Evolutionary conservation across 192 early-diverging fungal genomes (phyloP).

Genomic region (Coemansia sp.): DNA sequence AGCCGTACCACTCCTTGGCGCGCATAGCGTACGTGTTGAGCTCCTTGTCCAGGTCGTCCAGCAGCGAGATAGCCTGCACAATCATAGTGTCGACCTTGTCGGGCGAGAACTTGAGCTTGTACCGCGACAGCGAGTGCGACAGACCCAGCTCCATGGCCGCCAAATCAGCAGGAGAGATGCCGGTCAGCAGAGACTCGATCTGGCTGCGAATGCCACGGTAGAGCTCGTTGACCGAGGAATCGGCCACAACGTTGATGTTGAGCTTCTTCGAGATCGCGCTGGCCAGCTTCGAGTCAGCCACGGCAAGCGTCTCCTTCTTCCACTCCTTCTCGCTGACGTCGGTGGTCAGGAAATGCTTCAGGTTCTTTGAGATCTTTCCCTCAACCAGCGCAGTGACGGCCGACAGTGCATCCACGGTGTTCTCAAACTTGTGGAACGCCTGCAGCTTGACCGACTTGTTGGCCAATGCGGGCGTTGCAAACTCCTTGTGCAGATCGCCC

Average conservation of each 20-base stretch:
- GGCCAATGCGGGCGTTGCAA: constrained; percentile 82
- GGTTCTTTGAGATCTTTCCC: constrained; percentile 92
- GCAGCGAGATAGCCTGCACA: constrained; percentile 93
- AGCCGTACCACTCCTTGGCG: constrained; percentile 99
- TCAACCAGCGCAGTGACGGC: constrained; percentile 95
- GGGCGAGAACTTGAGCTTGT: constrained; percentile 99
- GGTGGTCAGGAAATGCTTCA: constrained; percentile 87
- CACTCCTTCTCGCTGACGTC: constrained; percentile 84
- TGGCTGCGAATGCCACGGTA: constrained; percentile 96
- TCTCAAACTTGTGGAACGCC: constrained; percentile 97
- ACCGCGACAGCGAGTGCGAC: constrained; percentile 97
- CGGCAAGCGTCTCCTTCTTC: constrained; percentile 88
- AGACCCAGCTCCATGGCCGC: constrained; percentile 96
- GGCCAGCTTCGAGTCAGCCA: constrained; percentile 91
- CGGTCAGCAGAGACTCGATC: constrained; percentile 85
- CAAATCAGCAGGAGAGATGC: constrained; percentile 84
- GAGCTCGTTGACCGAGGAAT: constrained; percentile 84
- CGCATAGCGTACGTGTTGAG: constrained; percentile 98
- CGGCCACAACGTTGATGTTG: constrained; percentile 78
- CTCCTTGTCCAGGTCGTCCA: constrained; percentile 99
- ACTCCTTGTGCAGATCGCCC: constrained; percentile 84
- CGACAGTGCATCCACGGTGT: constrained; percentile 94
- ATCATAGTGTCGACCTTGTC: constrained; percentile 99
- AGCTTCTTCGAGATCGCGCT: constrained; percentile 84
- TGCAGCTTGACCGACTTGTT: constrained; percentile 93